Percentiles rank a stretch among this genome's conserved stretches.
Conservation (phyloP, 2,329 filamentous ascomycete genomes). For the Arthroderma uncinatum region DNA sequence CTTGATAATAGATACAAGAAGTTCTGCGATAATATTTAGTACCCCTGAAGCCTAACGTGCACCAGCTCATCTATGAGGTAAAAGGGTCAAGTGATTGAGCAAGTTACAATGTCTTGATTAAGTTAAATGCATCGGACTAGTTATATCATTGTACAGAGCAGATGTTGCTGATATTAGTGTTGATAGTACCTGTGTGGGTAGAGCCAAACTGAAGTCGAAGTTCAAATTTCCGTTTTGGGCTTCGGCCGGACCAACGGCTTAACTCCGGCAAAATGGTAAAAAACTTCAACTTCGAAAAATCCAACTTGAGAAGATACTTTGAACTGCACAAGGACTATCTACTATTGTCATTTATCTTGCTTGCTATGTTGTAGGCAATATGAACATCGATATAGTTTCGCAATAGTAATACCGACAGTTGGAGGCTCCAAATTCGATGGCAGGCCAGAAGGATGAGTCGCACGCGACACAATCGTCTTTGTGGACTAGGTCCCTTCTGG, state of each 20-base stretch:
- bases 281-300: not conserved
- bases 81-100: not conserved
- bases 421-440: conserved; percentile 10
- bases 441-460: conserved; percentile 18
- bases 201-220: not conserved
- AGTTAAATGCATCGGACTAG: conserved; percentile 7
- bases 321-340: not conserved
- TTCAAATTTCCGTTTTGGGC: not conserved
- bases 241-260: not conserved
- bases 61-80: not conserved
- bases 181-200: not conserved
- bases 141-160: not conserved
- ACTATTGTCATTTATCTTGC: not conserved
- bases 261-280: not conserved
- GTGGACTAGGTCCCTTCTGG: conserved; percentile 35
- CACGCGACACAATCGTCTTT: conserved; percentile 31
- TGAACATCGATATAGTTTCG: not conserved
- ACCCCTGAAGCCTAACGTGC: conserved; percentile 3
- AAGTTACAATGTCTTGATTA: conserved; percentile 11
- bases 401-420: not conserved
- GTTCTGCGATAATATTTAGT: conserved; percentile 21
- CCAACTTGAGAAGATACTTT: not conserved
- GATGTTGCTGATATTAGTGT: not conserved
- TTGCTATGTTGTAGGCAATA: not conserved
- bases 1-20: conserved; percentile 21